Conservation (phyloP, 331 rosid genomes). For the Erythrophleum ivorense region DNA sequence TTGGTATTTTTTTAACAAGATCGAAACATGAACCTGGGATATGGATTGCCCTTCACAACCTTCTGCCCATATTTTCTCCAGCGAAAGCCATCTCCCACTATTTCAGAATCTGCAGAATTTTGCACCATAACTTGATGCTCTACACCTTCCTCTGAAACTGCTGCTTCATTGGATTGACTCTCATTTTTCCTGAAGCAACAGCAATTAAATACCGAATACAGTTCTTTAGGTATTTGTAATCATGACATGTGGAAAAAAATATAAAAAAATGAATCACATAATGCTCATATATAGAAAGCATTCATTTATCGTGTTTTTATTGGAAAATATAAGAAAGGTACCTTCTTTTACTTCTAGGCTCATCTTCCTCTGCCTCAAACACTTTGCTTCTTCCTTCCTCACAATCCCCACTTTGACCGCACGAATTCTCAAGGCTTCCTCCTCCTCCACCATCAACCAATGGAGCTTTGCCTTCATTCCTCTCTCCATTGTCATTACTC, state of each 20-base stretch:
- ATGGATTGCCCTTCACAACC: slow-evolving; percentile 89
- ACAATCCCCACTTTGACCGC: slow-evolving; percentile 67
- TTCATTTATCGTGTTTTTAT: neutral
- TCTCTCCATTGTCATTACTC: slow-evolving; percentile 55
- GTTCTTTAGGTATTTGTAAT: neutral
- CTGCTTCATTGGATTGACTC: slow-evolving; percentile 61
- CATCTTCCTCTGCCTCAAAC: slow-evolving; percentile 57
- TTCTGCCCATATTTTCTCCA: slow-evolving; percentile 99
- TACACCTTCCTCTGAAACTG: slow-evolving; percentile 53
- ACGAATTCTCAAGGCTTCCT: slow-evolving; percentile 60
- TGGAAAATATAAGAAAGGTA: slow-evolving; percentile 12
- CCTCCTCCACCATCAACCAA: slow-evolving; percentile 46
- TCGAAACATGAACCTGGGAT: slow-evolving; percentile 62
- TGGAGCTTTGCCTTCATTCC: slow-evolving; percentile 55
- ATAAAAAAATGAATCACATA: too few relatives aligned
- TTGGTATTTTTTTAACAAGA: slow-evolving; percentile 18
- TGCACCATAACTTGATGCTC: slow-evolving; percentile 53
- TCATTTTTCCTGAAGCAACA: slow-evolving; percentile 65
- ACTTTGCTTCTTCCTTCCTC: slow-evolving; percentile 75
- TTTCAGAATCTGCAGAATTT: slow-evolving; percentile 60
- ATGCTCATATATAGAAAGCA: too few relatives aligned
- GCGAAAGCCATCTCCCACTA: slow-evolving; percentile 77
- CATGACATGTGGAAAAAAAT: neutral
- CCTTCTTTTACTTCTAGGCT: slow-evolving; percentile 71
- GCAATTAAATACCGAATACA: neutral